Percentiles rank a stretch among this genome's conserved stretches.
These are phyloP conservation scores for Leishmania martiniquensis DNA, from an alignment of 208 protist species.

Conservation along the genomic window DNA sequence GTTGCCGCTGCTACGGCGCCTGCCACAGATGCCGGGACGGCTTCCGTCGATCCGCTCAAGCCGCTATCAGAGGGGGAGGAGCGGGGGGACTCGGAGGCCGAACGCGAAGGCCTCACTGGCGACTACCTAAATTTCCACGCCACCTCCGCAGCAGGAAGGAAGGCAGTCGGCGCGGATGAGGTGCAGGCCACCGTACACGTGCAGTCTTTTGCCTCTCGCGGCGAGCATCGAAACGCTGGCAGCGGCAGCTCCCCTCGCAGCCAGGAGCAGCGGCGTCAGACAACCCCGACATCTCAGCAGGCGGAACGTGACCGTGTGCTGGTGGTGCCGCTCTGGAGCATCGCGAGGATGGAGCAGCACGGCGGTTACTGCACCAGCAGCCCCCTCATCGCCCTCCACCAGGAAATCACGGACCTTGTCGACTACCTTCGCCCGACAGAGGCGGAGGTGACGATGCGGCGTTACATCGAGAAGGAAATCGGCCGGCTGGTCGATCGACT, in stretches of 20 bases:
- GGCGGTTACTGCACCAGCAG: slow-evolving; percentile 61
- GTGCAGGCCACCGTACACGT: slow-evolving; percentile 49
- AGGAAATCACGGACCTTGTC: slow-evolving; percentile 85
- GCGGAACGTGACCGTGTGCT: background rate
- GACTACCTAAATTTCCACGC: slow-evolving; percentile 60
- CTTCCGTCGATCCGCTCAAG: background rate
- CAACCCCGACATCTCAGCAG: slow-evolving; percentile 7
- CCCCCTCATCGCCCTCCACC: slow-evolving; percentile 75
- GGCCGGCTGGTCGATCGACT: slow-evolving; percentile 54
- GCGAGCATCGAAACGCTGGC: background rate
- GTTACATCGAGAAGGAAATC: slow-evolving; percentile 69
- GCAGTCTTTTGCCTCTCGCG: background rate
- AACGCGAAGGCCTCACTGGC: slow-evolving; percentile 42
- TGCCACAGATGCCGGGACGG: background rate
- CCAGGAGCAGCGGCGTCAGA: slow-evolving; percentile 1
- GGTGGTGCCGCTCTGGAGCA: slow-evolving; percentile 49
- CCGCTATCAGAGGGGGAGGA: background rate
- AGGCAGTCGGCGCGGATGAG: slow-evolving; percentile 22
- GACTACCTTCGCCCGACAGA: slow-evolving; percentile 76
- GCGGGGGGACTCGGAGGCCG: background rate
- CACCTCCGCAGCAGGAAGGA: slow-evolving; percentile 2
- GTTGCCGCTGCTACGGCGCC: background rate
- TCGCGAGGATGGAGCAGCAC: slow-evolving; percentile 33
- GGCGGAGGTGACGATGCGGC: slow-evolving; percentile 84
- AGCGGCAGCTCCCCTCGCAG: background rate